Conservation (phyloP, 768 basidiomycete genomes). For the Mycena indigotica region DNA sequence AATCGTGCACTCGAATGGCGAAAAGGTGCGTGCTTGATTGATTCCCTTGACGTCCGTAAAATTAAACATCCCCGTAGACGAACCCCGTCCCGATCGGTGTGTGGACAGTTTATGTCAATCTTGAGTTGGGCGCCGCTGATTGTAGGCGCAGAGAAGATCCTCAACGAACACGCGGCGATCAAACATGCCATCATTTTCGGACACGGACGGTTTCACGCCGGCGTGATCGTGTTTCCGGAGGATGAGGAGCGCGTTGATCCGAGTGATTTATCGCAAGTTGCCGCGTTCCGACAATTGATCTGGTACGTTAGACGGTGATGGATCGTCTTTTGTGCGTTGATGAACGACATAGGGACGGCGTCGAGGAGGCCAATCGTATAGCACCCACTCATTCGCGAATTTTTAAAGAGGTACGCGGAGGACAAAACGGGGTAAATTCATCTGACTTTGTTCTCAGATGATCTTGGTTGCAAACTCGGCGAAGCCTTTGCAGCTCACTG, state of each 20-base stretch:
- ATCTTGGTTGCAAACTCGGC: conserved; percentile 32
- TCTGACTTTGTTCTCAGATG: conserved; percentile 27
- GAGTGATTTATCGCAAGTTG: conserved; percentile 22
- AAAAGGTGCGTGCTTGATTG: conserved; percentile 31
- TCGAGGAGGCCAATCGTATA: conserved; percentile 26
- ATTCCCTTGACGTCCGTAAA: neutral
- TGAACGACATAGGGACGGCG: conserved; percentile 22
- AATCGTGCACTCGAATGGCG: conserved; percentile 41
- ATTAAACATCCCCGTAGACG: conserved; percentile 25
- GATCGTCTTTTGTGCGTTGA: neutral
- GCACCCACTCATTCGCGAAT: conserved; percentile 32
- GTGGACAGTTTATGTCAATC: no score
- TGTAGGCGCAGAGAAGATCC: conserved; percentile 34
- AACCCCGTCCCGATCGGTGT: conserved; percentile 38
- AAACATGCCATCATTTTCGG: conserved; percentile 38
- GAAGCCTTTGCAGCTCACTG: conserved; percentile 35
- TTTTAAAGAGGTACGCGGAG: conserved; percentile 31
- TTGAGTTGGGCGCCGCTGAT: no score
- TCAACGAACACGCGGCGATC: conserved; percentile 33
- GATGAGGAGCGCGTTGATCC: conserved; percentile 30
- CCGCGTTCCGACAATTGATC: conserved; percentile 29
- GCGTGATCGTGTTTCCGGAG: conserved; percentile 37
- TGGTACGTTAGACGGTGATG: conserved; percentile 9
- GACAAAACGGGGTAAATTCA: neutral
- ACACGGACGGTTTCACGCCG: conserved; percentile 35